phyloP scores from a whole-genome alignment of 1,284 basidiomycete genomes.

The Leccinum subrobustum region DNA sequence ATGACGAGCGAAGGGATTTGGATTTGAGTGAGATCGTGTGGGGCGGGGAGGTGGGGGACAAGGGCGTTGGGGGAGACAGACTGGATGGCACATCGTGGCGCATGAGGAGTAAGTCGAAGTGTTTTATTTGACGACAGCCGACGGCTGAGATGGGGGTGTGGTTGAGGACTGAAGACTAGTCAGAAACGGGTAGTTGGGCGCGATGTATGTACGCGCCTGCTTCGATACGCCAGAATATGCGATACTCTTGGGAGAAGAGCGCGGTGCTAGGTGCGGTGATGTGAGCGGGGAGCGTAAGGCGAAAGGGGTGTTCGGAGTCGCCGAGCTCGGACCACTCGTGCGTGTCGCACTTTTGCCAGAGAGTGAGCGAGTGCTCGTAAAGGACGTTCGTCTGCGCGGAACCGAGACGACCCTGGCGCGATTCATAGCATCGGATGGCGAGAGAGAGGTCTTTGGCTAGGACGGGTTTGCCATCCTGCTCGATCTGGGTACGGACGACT shows the following conservation, averaged over 20 bases:
- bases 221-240: constrained; percentile 79
- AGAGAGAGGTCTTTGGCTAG: constrained; percentile 62
- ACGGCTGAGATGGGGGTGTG: constrained; percentile 64
- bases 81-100: constrained; percentile 57
- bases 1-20: constrained; percentile 45
- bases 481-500: constrained; percentile 69
- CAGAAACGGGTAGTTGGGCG: constrained; percentile 16
- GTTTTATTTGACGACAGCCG: constrained; percentile 63
- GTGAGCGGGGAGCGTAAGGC: constrained; percentile 62
- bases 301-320: constrained; percentile 67
- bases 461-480: constrained; percentile 66
- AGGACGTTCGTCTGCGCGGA: constrained; percentile 58
- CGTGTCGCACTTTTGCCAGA: constrained; percentile 65
- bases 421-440: constrained; percentile 77
- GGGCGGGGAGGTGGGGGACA: constrained; percentile 34
- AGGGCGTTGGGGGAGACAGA: constrained; percentile 31
- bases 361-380: constrained; percentile 59
- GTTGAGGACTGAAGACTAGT: constrained; percentile 50
- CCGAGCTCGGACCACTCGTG: constrained; percentile 58
- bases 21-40: constrained; percentile 39
- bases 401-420: constrained; percentile 59
- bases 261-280: constrained; percentile 55
- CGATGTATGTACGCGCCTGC: constrained; percentile 52
- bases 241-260: constrained; percentile 69
- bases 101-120: constrained; percentile 64